Conservation (phyloP, 129 eudicot genomes). For the Rutidosis leptorrhynchoides region DNA sequence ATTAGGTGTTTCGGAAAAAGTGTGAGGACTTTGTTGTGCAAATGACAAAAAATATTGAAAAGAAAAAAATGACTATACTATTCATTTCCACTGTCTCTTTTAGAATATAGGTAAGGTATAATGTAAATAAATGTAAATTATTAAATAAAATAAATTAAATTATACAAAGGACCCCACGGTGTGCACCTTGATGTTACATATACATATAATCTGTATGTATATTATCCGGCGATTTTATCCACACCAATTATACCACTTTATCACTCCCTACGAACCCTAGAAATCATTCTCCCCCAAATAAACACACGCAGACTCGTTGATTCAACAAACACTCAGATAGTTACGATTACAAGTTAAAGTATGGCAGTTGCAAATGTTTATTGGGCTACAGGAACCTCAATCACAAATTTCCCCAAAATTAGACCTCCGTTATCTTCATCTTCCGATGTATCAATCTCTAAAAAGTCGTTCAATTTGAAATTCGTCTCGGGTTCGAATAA, state of each 20-base stretch:
- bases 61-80: too few relatives aligned
- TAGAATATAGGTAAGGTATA: too few relatives aligned
- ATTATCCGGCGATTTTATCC: constrained; percentile 52
- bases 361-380: constrained; percentile 71
- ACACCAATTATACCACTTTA: constrained; percentile 17
- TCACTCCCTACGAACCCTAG: constrained; percentile 32
- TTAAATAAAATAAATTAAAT: too few relatives aligned
- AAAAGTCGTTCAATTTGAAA: constrained; percentile 26
- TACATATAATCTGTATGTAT: background rate
- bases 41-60: too few relatives aligned
- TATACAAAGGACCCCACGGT: too few relatives aligned
- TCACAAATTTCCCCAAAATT: constrained; percentile 44
- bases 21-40: too few relatives aligned
- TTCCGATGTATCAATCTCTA: constrained; percentile 20
- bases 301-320: background rate
- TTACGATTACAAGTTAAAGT: background rate
- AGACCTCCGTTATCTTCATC: constrained; percentile 31
- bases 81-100: too few relatives aligned
- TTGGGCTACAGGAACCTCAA: constrained; percentile 59
- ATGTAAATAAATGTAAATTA: too few relatives aligned
- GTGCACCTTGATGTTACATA: background rate
- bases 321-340: background rate
- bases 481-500: constrained; percentile 26
- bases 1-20: too few relatives aligned
- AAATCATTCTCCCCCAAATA: background rate